phyloP scores from a whole-genome alignment of 2,329 filamentous ascomycete species.

The Phialocephala sp. region DNA sequence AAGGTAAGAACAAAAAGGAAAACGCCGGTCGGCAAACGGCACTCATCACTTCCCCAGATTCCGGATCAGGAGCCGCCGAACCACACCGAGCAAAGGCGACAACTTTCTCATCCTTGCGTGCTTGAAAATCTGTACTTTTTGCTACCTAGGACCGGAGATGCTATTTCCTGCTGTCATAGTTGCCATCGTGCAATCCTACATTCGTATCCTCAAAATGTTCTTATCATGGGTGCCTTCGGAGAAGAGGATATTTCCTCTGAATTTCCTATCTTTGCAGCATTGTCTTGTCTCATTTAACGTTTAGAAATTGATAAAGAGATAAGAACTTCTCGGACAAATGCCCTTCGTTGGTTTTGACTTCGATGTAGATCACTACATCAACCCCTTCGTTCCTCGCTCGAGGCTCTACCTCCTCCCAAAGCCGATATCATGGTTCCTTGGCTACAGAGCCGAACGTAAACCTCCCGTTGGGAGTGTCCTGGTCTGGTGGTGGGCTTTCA shows the following conservation, averaged over 20 bases:
- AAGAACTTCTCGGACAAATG: conserved; percentile 5
- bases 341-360: conserved; percentile 48
- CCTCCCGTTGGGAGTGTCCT: conserved; percentile 59
- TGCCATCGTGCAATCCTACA: conserved; percentile 7
- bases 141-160: conserved; percentile 31
- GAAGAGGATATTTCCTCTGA: conserved; percentile 7
- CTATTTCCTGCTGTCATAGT: conserved; percentile 32
- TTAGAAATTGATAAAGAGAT: conserved; percentile 5
- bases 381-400: conserved; percentile 71
- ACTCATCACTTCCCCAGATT: conserved; percentile 21
- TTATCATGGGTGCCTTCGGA: not conserved
- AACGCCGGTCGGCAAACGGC: not conserved
- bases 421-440: conserved; percentile 71
- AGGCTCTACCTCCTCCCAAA: conserved; percentile 68
- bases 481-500: conserved; percentile 64
- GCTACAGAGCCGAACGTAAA: conserved; percentile 54
- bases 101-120: not conserved
- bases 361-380: conserved; percentile 78
- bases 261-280: conserved; percentile 10
- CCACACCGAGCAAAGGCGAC: conserved; percentile 1
- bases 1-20: not conserved
- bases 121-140: conserved; percentile 4
- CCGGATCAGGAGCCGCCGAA: conserved; percentile 10
- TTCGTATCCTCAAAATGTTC: conserved; percentile 8
- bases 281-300: not conserved